Evolutionary conservation across 1,284 basidiomycete species (phyloP).

Genomic region (Ustilago trichophora): DNA sequence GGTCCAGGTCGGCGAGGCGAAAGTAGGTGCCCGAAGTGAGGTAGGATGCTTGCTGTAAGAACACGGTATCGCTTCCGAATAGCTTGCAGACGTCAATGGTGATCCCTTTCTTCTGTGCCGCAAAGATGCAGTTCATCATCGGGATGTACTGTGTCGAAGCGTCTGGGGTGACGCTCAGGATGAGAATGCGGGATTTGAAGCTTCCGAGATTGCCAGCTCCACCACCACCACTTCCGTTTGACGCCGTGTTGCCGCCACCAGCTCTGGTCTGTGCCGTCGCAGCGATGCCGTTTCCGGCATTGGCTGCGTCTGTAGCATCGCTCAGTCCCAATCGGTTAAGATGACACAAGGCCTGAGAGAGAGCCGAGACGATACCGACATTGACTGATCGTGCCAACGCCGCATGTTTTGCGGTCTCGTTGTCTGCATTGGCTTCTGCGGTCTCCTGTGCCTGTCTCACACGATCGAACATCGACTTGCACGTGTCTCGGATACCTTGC

Average conservation of each 20-base stretch:
- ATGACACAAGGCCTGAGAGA: constrained; percentile 51
- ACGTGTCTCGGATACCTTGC: constrained; percentile 41
- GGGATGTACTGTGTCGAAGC: constrained; percentile 89
- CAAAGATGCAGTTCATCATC: constrained; percentile 99
- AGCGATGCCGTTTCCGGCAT: constrained; percentile 15
- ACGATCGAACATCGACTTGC: constrained; percentile 39
- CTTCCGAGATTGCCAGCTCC: too few species aligned
- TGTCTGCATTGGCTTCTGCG: constrained; percentile 7
- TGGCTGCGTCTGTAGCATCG: constrained; percentile 32
- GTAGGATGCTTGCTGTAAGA: constrained; percentile 95
- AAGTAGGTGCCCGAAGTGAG: constrained; percentile 94
- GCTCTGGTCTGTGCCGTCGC: constrained; percentile 30
- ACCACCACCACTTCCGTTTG: background rate
- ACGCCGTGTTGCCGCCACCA: constrained; percentile 15
- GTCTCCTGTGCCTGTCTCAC: constrained; percentile 21
- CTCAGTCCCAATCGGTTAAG: constrained; percentile 36
- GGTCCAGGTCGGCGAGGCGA: constrained; percentile 80
- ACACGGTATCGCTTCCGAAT: constrained; percentile 87
- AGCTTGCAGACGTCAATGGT: constrained; percentile 95
- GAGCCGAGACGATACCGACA: constrained; percentile 45
- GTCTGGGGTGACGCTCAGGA: constrained; percentile 90
- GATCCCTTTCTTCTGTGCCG: constrained; percentile 95
- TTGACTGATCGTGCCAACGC: constrained; percentile 32
- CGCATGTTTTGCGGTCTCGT: constrained; percentile 23
- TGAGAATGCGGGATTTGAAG: constrained; percentile 75